Base-by-base conservation (phyloP, 345 rosid genomes). In the Ceriops zippeliana region DNA sequence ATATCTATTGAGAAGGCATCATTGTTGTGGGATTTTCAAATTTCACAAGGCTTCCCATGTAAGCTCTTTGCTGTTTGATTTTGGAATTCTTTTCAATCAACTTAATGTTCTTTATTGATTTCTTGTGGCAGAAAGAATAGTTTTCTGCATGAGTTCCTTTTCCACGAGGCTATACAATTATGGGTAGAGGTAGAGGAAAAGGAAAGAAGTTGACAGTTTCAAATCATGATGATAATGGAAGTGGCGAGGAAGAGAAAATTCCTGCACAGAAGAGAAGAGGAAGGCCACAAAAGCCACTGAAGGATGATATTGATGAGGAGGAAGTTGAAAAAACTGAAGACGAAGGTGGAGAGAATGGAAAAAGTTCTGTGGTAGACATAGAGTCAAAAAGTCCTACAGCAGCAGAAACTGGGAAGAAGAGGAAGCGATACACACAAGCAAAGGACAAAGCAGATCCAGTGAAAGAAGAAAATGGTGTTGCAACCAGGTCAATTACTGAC, bases 151-250 rank as follows among this genome's bases (percentile, higher is more conserved):
- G 83, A 73, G 77, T 64, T 65, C 59, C 74, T 62, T 42, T 58
- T 66, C n/a, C 52, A 21, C 26, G 49, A 58, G 63, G 63, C 16
- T 42, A 42, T 78, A 74, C 70, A 65, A 73, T 63, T 63, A 88
- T 88, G 93, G 90, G 93, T 77, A 83, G 93, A 84, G 93, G 89
- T 63, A 85, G 90, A 77, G 90, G 89, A 69, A 88, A 86, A 74
- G 90, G 83, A 22, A 88, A 82, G 79, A 86, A 71, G 77, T 57
- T 77, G 74, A 75, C 86, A 15, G 81, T 73, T 28, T 79, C 73
- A 77, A 80, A 76, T 76, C 84, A 79, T 17, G 89, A 88, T 1
- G 86, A 88, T 63, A 32, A 70, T 16, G 88, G 85, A 70, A 83
- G 84, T 61, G 86, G 88, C 0, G 93, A 84, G 77, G 93, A 88